Percentiles rank a stretch among this genome's conserved stretches.
phyloP scores from a whole-genome alignment of 345 rosid species.

The Erodium maritimum region DNA sequence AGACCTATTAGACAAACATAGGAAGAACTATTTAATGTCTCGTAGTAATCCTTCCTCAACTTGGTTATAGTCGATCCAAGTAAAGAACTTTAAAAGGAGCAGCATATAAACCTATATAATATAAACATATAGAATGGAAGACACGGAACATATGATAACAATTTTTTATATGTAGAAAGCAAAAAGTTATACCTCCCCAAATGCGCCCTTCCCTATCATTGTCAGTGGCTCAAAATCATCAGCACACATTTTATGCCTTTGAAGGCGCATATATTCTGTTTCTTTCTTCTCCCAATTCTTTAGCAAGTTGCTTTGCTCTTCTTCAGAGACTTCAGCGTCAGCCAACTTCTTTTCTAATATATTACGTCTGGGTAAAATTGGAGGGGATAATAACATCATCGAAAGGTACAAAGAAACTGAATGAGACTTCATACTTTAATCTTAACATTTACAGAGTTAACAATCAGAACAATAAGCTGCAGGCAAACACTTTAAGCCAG shows the following conservation, averaged over 20 bases:
- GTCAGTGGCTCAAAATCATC: constrained; percentile 98
- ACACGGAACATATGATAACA: neutral
- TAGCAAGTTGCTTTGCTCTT: constrained; percentile 78
- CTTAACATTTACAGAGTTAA: no score
- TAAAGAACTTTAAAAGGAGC: no score
- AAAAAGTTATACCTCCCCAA: constrained; percentile 56
- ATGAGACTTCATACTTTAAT: neutral
- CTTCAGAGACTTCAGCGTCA: no score
- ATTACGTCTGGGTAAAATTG: constrained; percentile 52
- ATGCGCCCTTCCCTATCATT: constrained; percentile 98
- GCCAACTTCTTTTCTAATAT: constrained; percentile 90
- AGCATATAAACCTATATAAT: no score
- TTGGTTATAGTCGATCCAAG: no score
- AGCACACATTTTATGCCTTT: constrained; percentile 96
- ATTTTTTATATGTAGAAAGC: no score
- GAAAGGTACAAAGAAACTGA: neutral
- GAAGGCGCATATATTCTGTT: constrained; percentile 93
- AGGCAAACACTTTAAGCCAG: no score
- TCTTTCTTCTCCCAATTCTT: constrained; percentile 88
- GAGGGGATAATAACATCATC: constrained; percentile 2
- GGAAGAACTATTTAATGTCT: no score
- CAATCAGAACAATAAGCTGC: no score
- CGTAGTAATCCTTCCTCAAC: no score
- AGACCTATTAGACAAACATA: no score
- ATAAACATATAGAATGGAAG: no score